Conservation (phyloP, 2,329 filamentous ascomycete genomes). For the Epichloe baconii region DNA sequence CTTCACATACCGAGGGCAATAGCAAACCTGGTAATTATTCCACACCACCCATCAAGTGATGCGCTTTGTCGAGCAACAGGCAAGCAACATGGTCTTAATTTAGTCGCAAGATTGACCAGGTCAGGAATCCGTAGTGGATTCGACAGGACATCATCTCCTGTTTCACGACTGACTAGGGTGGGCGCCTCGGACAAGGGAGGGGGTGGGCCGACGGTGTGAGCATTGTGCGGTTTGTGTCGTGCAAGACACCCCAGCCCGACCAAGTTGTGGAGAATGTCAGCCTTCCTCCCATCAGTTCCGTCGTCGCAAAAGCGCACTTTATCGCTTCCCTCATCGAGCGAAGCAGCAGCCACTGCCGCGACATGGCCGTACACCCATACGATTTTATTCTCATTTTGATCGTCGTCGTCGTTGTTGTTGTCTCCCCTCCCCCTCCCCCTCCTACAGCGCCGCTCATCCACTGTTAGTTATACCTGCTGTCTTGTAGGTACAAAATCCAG, state of each 20-base stretch:
- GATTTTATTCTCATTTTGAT: background rate
- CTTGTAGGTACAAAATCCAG: background rate
- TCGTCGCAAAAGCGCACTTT: background rate
- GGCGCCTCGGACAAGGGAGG: conserved; percentile 5
- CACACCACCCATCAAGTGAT: conserved; percentile 2
- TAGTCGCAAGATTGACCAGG: conserved; percentile 11
- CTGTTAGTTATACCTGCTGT: background rate
- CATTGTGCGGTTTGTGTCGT: background rate
- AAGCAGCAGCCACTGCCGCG: background rate
- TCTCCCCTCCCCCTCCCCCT: background rate
- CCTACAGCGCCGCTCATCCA: background rate
- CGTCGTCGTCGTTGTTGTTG: background rate
- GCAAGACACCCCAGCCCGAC: background rate
- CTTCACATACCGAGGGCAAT: background rate
- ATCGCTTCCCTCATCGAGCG: background rate
- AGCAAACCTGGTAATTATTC: background rate
- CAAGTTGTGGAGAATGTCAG: background rate
- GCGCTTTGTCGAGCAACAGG: background rate
- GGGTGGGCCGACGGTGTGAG: conserved; percentile 3
- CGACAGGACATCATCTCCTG: conserved; percentile 9
- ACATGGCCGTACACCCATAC: background rate
- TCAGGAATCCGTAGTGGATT: conserved; percentile 10
- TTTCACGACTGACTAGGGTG: conserved; percentile 12
- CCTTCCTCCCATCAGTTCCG: conserved; percentile 2
- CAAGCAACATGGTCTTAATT: background rate